Evolutionary conservation across 2,329 filamentous ascomycete species (phyloP), one percentile per base, ranked within the genome.

Genomic region (Fusarium irregulare): DNA sequence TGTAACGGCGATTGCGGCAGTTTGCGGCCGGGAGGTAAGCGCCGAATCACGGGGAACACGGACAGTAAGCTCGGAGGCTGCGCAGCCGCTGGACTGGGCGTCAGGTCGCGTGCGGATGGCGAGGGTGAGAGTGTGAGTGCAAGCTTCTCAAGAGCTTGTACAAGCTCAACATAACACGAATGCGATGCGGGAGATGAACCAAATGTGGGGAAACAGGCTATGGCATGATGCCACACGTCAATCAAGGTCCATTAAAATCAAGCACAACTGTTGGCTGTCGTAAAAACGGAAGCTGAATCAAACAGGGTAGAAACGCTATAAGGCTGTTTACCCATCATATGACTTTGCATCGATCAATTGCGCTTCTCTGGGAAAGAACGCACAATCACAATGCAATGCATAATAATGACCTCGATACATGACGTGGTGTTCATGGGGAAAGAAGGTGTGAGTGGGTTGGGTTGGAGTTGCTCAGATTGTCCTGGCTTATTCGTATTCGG

Each of bases 401-500:
- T 63, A 34, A 32, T 28, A 34, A 44, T 46, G 51, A 45, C 23
- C 46, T 56, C 55, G 25, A 46, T 37, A 58, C 41, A 27, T 70
- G 67, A 68, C 60, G 60, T 71, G 23, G 49, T 42, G 49, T 64
- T 68, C 55, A 49, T 20, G 23, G 13, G 23, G 18, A 46, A 49
- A 50, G 42, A 70, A 51, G 42, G 48, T 66, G 66, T 67, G 60
- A 25, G 23, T 53, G 48, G 48, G 23, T 41, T 40, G 21, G 13
- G 44, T 40, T 53, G 44, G 21, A 27, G 48, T 40, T 55, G 41
- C 40, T 23, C 28, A 25, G 37, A 47, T 49, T 20, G 21, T 16
- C 8, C 3, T 5, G 45, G 50, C 55, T 68, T 73, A 71, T 73
- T 74, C 65, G 73, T 74, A 73, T 75, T 75, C 73, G 73, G 58